A percentile compares a stretch with the other conserved stretches of the same genome.
These are phyloP conservation scores for Tetratostichococcus sp. DNA, from an alignment of 139 green algal genomes.

Conservation along the genomic window DNA sequence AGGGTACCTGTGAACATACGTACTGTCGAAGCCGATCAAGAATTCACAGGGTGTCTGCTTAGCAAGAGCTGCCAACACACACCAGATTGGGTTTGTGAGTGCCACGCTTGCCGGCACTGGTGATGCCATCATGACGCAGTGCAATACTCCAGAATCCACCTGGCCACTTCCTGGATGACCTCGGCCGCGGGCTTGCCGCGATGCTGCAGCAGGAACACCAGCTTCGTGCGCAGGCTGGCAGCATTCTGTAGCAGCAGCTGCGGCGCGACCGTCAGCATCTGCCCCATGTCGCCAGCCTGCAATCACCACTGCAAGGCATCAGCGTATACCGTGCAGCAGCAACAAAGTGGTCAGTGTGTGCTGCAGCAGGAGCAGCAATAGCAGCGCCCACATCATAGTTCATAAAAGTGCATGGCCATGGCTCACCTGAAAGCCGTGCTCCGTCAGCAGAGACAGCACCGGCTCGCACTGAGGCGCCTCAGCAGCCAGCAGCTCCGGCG, in stretches of 20 bases:
- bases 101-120: no score
- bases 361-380: no score
- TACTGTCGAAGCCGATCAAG: no score
- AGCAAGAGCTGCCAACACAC: no score
- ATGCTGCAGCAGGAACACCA: not conserved
- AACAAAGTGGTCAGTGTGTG: no score
- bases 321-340: no score
- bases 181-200: not conserved
- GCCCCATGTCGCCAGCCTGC: not conserved
- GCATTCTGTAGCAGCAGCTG: not conserved
- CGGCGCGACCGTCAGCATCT: not conserved
- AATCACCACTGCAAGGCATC: not conserved
- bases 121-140: no score
- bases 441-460: not conserved
- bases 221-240: not conserved
- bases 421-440: not conserved
- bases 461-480: not conserved
- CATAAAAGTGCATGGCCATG: no score
- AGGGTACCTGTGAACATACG: not conserved
- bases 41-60: no score
- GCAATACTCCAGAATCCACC: not conserved
- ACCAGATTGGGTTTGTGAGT: no score
- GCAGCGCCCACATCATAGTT: no score
- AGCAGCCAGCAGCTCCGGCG: not conserved
- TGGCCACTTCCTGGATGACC: not conserved